Base-by-base conservation (phyloP, 257 asterid species). In the Forsythia viridissima region DNA sequence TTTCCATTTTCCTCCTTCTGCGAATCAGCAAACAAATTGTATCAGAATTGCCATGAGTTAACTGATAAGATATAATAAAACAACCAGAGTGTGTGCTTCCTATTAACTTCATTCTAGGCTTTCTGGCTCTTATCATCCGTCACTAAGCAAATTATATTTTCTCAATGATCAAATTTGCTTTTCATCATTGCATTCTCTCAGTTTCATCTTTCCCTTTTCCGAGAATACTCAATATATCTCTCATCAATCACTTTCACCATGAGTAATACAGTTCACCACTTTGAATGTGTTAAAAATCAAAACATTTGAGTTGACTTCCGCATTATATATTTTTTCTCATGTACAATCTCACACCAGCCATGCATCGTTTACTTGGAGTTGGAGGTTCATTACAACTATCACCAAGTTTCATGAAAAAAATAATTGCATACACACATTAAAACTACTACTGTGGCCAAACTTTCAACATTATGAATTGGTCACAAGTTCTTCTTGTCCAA, bases 1-100 rank as follows among this genome's bases (percentile, higher is more conserved):
- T 91, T 94, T 73, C 98, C 94, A 72, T 78, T 89, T 86, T 91
- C 98, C 87, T 91, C 92, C 82, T 88, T 91, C 97, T 94, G 97
- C 85, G 80, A 79, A 76, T 78, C 61, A 84, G 37, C 5, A 72
- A 72, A 52, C 70, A 63, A 39, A 24, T 11, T 21, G 18, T 63
- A 7, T 63, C 70, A 63, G 16, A 63, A 24, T 63, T 63, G 13
- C 15, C 18, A 3, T 0, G 40, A 30, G 39, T 63, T 63, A 63
- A 21, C 70, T 63, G 70, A 30, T 10, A 63, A 63, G 7, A 30
- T 30, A 55, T n/a, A 55, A 55, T 55, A 55, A 55, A 16, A 55
- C 10, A 63, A 59, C 24, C 67, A 20, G 12, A 59, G 34, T 7
- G 40, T 1, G 2, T 12, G 38, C 40, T 24, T 63, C 40, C 40